phyloP scores from a whole-genome alignment of 2,329 filamentous ascomycete genomes.

The Diaporthe sp. region DNA sequence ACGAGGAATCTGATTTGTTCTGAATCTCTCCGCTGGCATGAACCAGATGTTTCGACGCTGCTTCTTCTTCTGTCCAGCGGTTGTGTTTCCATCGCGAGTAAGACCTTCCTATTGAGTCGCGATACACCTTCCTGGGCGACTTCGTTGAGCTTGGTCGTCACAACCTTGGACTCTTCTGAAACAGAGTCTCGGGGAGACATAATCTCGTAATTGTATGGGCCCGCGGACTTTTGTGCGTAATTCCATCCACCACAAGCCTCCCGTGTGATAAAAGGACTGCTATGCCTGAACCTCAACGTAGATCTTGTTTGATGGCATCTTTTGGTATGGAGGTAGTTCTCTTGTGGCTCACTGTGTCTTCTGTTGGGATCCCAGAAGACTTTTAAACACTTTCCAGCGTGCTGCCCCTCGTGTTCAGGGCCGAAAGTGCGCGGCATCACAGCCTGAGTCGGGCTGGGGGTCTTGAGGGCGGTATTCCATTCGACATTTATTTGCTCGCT shows the following conservation, averaged over 20 bases:
- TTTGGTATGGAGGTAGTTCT: accelerated
- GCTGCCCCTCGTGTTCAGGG: not conserved
- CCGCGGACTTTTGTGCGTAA: not conserved
- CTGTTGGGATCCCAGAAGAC: not conserved
- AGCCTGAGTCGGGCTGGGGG: not conserved
- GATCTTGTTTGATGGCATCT: not conserved
- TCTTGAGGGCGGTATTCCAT: not conserved
- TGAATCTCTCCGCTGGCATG: not conserved
- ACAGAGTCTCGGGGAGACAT: not conserved
- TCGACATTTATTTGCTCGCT: not conserved
- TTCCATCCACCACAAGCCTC: not conserved
- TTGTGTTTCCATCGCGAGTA: slow-evolving; percentile 10
- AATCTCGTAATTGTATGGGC: not conserved
- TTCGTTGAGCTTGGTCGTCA: not conserved
- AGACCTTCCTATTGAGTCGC: slow-evolving; percentile 3
- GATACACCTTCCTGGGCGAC: not conserved
- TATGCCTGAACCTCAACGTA: not conserved
- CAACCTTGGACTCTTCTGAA: not conserved
- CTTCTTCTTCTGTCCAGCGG: not conserved
- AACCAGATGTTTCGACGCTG: not conserved
- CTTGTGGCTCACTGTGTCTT: not conserved
- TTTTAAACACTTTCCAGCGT: not conserved
- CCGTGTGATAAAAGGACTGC: not conserved
- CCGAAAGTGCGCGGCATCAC: not conserved
- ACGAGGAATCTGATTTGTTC: not conserved